Evolutionary conservation across 2,329 filamentous ascomycete species (phyloP).

Genomic region (Beauveria rudraprayagi): DNA sequence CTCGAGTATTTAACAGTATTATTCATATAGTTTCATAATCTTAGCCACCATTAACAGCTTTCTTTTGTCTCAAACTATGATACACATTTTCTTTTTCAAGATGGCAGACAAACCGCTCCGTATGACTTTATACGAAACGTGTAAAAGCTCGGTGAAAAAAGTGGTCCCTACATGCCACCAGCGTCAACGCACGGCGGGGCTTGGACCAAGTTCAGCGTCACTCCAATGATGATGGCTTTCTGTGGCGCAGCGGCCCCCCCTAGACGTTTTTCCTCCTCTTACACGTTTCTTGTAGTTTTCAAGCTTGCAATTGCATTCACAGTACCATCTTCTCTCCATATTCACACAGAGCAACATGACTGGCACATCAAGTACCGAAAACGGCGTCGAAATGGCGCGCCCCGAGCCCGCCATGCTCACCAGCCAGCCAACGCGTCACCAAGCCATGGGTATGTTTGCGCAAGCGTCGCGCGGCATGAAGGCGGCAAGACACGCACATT

Average conservation of each 20-base stretch:
- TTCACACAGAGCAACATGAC: neutral
- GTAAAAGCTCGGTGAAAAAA: no score
- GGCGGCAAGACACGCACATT: neutral
- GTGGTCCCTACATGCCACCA: no score
- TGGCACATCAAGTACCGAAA: neutral
- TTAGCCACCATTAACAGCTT: no score
- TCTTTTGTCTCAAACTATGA: no score
- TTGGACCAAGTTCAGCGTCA: neutral
- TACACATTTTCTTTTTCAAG: no score
- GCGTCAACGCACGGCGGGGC: neutral
- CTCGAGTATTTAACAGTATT: no score
- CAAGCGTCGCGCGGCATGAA: neutral
- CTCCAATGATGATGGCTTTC: neutral
- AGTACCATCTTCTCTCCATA: no score
- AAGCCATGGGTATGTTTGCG: conserved; percentile 3
- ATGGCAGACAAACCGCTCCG: no score
- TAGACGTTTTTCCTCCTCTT: neutral
- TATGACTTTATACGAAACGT: no score
- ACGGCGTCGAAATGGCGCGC: neutral
- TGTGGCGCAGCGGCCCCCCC: neutral
- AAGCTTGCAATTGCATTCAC: neutral
- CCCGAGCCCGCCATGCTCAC: neutral
- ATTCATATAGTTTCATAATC: no score
- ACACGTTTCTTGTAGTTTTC: neutral
- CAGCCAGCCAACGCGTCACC: conserved; percentile 5